Base-by-base conservation (phyloP, 306 rosid species). In the Geum urbanum region DNA sequence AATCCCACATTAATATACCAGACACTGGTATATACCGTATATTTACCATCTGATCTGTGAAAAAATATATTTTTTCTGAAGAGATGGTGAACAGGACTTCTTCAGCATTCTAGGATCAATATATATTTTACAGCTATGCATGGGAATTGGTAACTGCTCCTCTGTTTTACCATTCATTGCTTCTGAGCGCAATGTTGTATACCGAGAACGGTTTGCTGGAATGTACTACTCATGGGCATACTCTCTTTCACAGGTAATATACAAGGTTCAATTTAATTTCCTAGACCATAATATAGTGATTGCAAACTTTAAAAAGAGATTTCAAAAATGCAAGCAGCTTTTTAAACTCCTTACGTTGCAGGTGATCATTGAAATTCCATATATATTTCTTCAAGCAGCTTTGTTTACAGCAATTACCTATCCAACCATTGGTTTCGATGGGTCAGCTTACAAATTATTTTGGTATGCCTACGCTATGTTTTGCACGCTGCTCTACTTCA, bases 131-230 rank as follows among this genome's bases (percentile, higher is more conserved):
- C 40, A 70, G 47, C 70, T 39, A 24, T 50, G 45, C 43, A 59
- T 66, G 68, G 84, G 84, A 75, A 7, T 71, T 22, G 18, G 62
- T 37, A 80, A 60, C 44, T 80, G 72, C 51, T 41, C 74, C 15
- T 8, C 71, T 14, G 67, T 71, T 46, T 16, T 58, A 56, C 80
- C 80, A 13, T 56, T 49, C 55, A 27, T 53, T 8, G 65, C 64
- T 66, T 59, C 80, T 9, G 77, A 80, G 52, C 80, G 84, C 19
- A 60, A 39, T 16, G 14, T 75, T 37, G 73, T 72, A 43, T 80
- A 75, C 41, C 56, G 80, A 13, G 84, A 80, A 57, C 51, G 77
- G 47, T 75, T 79, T 75, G 66, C 83, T 19, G 77, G 83, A 53
- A 79, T 79, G 80, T 75, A 80, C 48, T 80, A 80, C 3, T 66